Percentiles rank a stretch among this genome's conserved stretches.
Conservation (phyloP, 116 monocot genomes). For the Phalaenopsis hybrid region DNA sequence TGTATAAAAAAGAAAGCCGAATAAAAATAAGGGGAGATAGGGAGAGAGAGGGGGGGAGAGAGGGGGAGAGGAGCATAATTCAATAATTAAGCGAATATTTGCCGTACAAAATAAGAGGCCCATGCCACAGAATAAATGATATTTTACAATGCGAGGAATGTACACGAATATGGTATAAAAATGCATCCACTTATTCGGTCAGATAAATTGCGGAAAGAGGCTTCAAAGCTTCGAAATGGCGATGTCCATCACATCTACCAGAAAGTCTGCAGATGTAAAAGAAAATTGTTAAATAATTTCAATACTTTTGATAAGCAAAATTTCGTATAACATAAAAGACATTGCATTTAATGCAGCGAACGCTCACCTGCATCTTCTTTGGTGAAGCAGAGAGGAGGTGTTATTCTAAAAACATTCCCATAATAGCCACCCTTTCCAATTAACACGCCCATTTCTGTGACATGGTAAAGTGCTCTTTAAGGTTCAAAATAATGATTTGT, state of each 20-base stretch:
- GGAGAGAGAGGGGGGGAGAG: no score
- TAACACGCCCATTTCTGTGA: constrained; percentile 81
- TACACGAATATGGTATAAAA: not conserved
- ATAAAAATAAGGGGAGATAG: no score
- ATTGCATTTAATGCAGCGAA: not conserved
- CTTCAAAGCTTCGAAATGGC: constrained; percentile 64
- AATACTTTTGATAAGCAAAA: not conserved
- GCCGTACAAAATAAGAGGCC: not conserved
- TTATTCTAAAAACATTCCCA: constrained; percentile 88
- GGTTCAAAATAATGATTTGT: not conserved
- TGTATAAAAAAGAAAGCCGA: no score
- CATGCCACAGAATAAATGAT: not conserved
- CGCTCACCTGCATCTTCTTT: constrained; percentile 70
- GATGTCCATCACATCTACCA: constrained; percentile 64
- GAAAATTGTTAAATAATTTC: not conserved
- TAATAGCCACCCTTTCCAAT: constrained; percentile 82
- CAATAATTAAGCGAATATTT: not conserved
- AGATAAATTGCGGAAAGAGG: not conserved
- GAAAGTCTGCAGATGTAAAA: constrained; percentile 39
- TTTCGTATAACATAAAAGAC: not conserved
- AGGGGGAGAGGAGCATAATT: no score
- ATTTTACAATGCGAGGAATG: not conserved
- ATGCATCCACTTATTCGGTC: not conserved
- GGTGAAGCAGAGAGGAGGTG: constrained; percentile 91
- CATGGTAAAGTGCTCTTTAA: not conserved